phyloP scores from a whole-genome alignment of 805 yeast genomes.

The Wickerhamiella qilinensis region DNA sequence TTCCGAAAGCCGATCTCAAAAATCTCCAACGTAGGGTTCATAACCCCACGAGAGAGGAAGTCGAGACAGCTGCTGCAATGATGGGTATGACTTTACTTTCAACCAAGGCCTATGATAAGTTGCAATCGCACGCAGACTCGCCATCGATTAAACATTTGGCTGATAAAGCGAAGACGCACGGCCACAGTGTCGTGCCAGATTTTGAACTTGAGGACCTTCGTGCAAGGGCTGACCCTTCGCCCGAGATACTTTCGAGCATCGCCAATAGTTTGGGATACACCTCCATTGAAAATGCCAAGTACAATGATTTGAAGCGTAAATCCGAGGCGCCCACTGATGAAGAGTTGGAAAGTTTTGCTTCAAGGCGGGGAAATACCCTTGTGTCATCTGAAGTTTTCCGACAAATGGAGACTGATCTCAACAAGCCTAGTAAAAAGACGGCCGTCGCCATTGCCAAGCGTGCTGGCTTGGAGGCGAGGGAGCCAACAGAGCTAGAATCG shows the following conservation, averaged over 20 bases:
- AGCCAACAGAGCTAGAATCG: conserved; percentile 7
- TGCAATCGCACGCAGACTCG: neutral
- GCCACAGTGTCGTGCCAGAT: neutral
- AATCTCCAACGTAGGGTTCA: neutral
- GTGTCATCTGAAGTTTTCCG: conserved; percentile 20
- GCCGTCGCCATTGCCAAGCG: conserved; percentile 6
- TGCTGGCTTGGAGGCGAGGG: conserved; percentile 7
- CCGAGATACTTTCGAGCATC: neutral
- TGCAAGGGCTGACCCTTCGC: neutral
- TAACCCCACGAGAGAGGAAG: neutral
- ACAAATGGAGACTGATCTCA: conserved; percentile 2
- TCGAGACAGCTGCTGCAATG: conserved; percentile 1
- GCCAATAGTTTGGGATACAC: neutral
- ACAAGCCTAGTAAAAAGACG: neutral
- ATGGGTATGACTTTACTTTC: neutral
- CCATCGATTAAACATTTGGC: neutral
- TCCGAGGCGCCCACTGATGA: conserved; percentile 19
- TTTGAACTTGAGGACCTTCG: neutral
- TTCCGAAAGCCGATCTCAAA: conserved; percentile 11
- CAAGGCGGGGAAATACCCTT: conserved; percentile 13
- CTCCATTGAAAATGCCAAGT: neutral
- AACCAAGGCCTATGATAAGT: neutral
- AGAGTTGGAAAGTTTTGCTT: conserved; percentile 23
- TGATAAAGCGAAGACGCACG: neutral
- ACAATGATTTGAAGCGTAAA: conserved; percentile 2